Evolutionary conservation across 495 filamentous ascomycete genomes (phyloP).

Genomic region (Ascodesmis nigricans): DNA sequence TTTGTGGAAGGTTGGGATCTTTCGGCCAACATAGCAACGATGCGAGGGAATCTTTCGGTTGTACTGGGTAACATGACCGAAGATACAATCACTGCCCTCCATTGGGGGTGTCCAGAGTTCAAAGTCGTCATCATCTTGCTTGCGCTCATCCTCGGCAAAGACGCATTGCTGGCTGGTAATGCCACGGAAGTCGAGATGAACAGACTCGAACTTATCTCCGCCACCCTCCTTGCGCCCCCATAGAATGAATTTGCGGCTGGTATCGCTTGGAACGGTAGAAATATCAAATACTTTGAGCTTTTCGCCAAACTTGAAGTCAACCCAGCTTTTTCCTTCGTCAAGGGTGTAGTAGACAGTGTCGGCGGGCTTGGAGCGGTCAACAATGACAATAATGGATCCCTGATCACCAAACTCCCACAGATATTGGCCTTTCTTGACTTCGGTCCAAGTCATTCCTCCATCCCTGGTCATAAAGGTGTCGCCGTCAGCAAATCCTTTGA

Average conservation of each 20-base stretch:
- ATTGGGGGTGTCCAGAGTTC: conserved; percentile 56
- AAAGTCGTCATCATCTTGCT: conserved; percentile 50
- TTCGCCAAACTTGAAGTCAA: conserved; percentile 47
- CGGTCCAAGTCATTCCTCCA: conserved; percentile 70
- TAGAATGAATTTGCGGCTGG: conserved; percentile 68
- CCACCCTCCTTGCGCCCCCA: conserved; percentile 43
- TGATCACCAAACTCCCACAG: conserved; percentile 90
- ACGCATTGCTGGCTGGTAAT: conserved; percentile 47
- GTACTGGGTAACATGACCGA: conserved; percentile 77
- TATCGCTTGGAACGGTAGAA: conserved; percentile 72
- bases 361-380: conserved; percentile 38
- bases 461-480: conserved; percentile 77
- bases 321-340: conserved; percentile 60
- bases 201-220: conserved; percentile 32
- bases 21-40: conserved; percentile 57
- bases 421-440: conserved; percentile 62
- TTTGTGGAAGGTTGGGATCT: conserved; percentile 43
- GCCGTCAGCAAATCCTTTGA: conserved; percentile 30
- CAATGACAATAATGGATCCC: conserved; percentile 75
- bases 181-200: conserved; percentile 75
- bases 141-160: conserved; percentile 30
- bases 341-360: conserved; percentile 52
- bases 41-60: conserved; percentile 56
- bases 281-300: conserved; percentile 47
- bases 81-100: conserved; percentile 51